Base-by-base conservation (phyloP, 768 basidiomycete genomes). In the Leccinellum luteum region DNA sequence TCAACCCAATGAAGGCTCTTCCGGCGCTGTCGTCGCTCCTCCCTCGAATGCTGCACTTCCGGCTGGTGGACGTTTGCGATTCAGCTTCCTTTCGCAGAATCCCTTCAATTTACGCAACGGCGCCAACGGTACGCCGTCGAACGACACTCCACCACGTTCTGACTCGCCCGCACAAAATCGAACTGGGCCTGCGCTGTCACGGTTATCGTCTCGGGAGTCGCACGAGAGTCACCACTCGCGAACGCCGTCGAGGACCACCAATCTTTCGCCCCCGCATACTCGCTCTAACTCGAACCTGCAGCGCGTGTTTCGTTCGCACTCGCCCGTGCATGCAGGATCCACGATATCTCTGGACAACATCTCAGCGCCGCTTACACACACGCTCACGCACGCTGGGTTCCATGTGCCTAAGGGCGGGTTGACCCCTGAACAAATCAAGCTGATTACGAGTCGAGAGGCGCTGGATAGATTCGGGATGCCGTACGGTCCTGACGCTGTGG, bases 361-460 rank as follows among this genome's bases (percentile, higher is more conserved):
- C 56, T 90, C 89, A 6, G 67, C 87, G 5, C 91, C 91, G 7
- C 80, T 93, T 9, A 79, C 85, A 6, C 88, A 93, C 68, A 92
- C 91, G 12, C 74, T 81, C 27, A 75, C 81, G 21, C 84, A 87
- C 23, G 86, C 90, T 2, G 85, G 87, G 66, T 88, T 91, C 60
- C 80, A 80, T 17, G 89, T 84, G 56, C 81, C 81, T 21, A 69
- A 70, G 50, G 67, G 73, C 5, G 81, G 82, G 0, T 17, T 69
- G 52, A 82, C 81, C 7, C 69, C 79, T 0, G 81, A 82, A 43
- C 81, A 83, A 61, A 71, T 93, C 57, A 85, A 80, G 66, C 74
- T 90, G 55, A 86, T 93, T 55, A 83, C 86, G 44, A 85, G 82
- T 1, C 72, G 85, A 47, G 87, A 90, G 63, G 77, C 78, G 3